Base-by-base conservation (phyloP, 768 basidiomycete species). In the Lepiota venenata region DNA sequence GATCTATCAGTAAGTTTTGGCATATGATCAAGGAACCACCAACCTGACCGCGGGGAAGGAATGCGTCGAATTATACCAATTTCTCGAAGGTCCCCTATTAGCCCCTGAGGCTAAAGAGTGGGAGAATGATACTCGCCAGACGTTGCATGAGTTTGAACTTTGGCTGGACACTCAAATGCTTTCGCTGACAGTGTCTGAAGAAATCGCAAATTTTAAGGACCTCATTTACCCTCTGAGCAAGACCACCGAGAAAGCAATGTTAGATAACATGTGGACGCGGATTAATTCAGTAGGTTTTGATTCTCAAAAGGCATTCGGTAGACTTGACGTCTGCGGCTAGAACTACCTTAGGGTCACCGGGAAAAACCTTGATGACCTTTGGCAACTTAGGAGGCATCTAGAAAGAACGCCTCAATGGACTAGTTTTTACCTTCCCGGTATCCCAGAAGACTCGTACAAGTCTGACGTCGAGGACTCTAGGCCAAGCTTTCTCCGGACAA, bases 101-200 rank as follows among this genome's bases (percentile, higher is more conserved):
- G 81, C 81, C 2, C 68, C 78, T 3, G 78, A 84, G 12, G 81
- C 78, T 37, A 72, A 79, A 41, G 63, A 64, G 22, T 87, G 82
- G 78, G 82, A 74, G 63, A 66, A 69, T 6, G 68, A 72, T 36
- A 66, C 73, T 14, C 79, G 77, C 36, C 63, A 74, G 43, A 83
- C 82, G 74, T 82, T 86, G 4, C 78, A 81, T 47, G 76, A 76
- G 38, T 88, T 83, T 57, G 79, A 85, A 52, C 61, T 63, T 46
- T 93, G 89, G 88, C 64, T 81, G 1, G 84, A 88, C 57, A 88
- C 89, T 3, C 83, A 87, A 60, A 63, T 81, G 45, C 73, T 73
- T 55, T 91, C 90, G 0, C 71, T 73, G 47, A 69, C 75, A 57
- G 88, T 87, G 14, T 78, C 84, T 1, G 70, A 75, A 43, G 65